Evolutionary conservation across 371 early-diverging fungal genomes (phyloP).

Genomic region (Saksenaea vasiformis): DNA sequence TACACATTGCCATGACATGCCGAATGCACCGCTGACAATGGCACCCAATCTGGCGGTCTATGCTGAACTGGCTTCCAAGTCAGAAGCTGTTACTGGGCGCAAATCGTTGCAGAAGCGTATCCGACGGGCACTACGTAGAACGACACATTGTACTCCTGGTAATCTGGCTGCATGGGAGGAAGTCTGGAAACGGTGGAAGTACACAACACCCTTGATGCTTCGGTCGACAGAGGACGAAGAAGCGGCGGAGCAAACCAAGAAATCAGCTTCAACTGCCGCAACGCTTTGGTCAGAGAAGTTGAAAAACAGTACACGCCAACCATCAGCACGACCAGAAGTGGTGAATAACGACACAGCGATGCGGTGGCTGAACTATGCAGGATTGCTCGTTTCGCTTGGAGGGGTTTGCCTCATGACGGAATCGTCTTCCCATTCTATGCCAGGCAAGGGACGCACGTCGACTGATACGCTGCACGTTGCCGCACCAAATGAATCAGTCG

Average conservation of each 20-base stretch:
- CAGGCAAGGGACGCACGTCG: conserved; percentile 23
- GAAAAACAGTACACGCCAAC: conserved; percentile 29
- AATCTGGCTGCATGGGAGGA: conserved; percentile 89
- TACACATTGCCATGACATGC: conserved; percentile 59
- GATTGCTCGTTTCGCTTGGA: conserved; percentile 70
- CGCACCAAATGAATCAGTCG: conserved; percentile 48
- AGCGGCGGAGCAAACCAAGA: conserved; percentile 23
- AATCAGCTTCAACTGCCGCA: conserved; percentile 8
- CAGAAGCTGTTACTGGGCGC: conserved; percentile 66
- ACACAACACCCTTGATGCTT: conserved; percentile 55
- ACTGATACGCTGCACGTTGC: conserved; percentile 24
- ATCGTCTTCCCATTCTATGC: conserved; percentile 25
- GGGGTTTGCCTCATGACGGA: conserved; percentile 63
- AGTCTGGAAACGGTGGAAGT: conserved; percentile 79
- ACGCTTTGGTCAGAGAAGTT: conserved; percentile 47
- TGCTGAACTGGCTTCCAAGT: conserved; percentile 63
- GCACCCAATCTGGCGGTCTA: conserved; percentile 76
- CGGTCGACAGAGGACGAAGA: conserved; percentile 53
- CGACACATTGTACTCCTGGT: conserved; percentile 73
- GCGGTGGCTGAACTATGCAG: conserved; percentile 76
- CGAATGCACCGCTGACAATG: conserved; percentile 59
- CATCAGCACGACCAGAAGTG: conserved; percentile 16
- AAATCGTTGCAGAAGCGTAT: conserved; percentile 82
- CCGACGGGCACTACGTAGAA: conserved; percentile 68
- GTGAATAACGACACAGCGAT: conserved; percentile 42